Base-by-base conservation (phyloP, 805 yeast genomes). In the Yamadazyma sp. region DNA sequence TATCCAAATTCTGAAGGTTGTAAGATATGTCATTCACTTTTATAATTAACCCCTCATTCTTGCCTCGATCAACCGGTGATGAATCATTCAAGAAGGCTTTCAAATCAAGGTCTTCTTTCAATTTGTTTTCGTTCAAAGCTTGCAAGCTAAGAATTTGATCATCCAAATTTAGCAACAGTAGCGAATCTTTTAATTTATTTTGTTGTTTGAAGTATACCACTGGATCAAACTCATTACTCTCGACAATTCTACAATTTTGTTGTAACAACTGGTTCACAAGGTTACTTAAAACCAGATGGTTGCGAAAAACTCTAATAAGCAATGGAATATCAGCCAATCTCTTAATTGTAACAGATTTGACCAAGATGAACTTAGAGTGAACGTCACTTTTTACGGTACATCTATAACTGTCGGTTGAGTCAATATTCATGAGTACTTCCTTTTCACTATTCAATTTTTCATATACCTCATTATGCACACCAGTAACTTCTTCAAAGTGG, bases 61-160 rank as follows among this genome's bases (percentile, higher is more conserved):
- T 55, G 27, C 23, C 32, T 37, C 26, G 47, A 3, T 47, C 51
- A 13, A 11, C 8, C 12, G 39, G 37, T 6, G 40, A 36, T 10
- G 49, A 51, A 21, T 53, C 49, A 23, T 55, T 57, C 48, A 57
- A 42, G 30, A 63, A 59, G 2, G 51, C 45, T 4, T 57, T 63
- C 16, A 64, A 47, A 17, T 55, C 38, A 13, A 46, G 28, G 7
- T 37, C 27, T 38, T 47, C 15, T 19, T 32, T 25, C 14, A 22
- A 10, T 33, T 37, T 11, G 49, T 46, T 31, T 52, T 52, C 12
- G 41, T 49, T 24, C 48, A 48, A 33, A 32, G 64, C 57, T 47
- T 50, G 61, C 30, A 68, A 49, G 6, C 64, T 62, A 14, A 62
- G 38, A 9, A 67, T 50, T 44, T 68, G 71, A 35, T 64, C 71